Conservation (phyloP, 1,284 basidiomycete genomes). For the Inonotus obliquus region DNA sequence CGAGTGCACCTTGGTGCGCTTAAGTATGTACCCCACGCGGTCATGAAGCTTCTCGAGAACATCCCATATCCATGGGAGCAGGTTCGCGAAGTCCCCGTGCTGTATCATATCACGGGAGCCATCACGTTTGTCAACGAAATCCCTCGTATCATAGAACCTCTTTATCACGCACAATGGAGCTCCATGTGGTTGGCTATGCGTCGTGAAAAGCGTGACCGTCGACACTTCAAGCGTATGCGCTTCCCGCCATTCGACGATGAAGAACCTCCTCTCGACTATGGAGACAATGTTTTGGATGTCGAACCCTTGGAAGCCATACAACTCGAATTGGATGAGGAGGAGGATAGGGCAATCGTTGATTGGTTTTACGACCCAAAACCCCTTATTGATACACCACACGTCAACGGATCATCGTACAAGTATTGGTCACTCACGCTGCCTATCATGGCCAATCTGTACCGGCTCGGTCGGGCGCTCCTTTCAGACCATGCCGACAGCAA, state of each 20-base stretch:
- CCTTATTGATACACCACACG: constrained; percentile 79
- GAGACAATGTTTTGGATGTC: constrained; percentile 97
- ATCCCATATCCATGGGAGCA: constrained; percentile 99
- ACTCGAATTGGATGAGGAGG: constrained; percentile 91
- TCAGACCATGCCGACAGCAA: constrained; percentile 92
- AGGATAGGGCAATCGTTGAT: constrained; percentile 91
- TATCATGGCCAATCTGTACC: constrained; percentile 95
- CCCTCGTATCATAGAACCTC: constrained; percentile 92
- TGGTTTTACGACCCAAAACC: constrained; percentile 99
- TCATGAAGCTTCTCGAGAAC: constrained; percentile 99
- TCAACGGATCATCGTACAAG: constrained; percentile 93
- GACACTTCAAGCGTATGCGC: constrained; percentile 99
- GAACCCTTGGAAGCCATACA: constrained; percentile 98
- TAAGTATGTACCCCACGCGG: constrained; percentile 98
- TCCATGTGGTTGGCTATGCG: constrained; percentile 99
- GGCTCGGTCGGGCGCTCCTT: constrained; percentile 88
- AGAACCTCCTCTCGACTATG: constrained; percentile 96
- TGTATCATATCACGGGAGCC: constrained; percentile 99
- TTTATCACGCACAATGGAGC: constrained; percentile 99
- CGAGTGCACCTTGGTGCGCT: constrained; percentile 97
- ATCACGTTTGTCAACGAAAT: constrained; percentile 99
- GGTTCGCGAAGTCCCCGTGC: constrained; percentile 93
- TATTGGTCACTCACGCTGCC: constrained; percentile 87
- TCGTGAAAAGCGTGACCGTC: constrained; percentile 95
- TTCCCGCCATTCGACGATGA: constrained; percentile 99